phyloP scores from a whole-genome alignment of 1,139 yeast species.

The Saccharomyces hybrid region DNA sequence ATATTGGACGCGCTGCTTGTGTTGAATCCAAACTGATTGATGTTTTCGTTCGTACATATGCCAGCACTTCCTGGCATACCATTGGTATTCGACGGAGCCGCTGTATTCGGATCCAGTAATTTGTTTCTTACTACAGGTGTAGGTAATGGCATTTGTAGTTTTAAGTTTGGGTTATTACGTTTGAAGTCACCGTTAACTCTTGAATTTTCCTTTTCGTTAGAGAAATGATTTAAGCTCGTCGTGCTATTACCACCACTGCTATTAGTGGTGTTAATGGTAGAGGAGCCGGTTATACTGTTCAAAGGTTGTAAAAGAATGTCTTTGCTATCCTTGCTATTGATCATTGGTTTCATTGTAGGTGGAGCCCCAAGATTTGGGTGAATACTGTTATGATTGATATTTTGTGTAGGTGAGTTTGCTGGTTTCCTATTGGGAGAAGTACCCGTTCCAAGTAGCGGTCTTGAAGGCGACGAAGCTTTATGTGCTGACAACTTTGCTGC shows the following conservation, averaged over 20 bases:
- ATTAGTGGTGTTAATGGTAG: slow-evolving; percentile 8
- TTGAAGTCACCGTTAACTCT: slow-evolving; percentile 29
- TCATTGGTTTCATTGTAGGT: slow-evolving; percentile 25
- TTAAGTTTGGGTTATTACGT: slow-evolving; percentile 35
- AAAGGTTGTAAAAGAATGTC: slow-evolving; percentile 51
- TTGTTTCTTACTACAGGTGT: slow-evolving; percentile 32
- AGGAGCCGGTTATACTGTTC: slow-evolving; percentile 36
- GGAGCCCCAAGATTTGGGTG: slow-evolving; percentile 9
- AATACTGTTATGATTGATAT: neutral
- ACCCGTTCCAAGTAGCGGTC: slow-evolving; percentile 5
- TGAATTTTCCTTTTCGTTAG: slow-evolving; percentile 11
- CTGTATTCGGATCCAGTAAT: slow-evolving; percentile 27
- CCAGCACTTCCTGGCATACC: slow-evolving; percentile 9
- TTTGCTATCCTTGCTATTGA: slow-evolving; percentile 25
- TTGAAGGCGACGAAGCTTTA: slow-evolving; percentile 24
- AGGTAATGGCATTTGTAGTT: slow-evolving; percentile 46
- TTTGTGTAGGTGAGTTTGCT: slow-evolving; percentile 15
- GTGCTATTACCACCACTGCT: slow-evolving; percentile 1
- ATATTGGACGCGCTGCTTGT: slow-evolving; percentile 42
- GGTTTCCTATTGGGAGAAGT: slow-evolving; percentile 21
- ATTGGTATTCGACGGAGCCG: slow-evolving; percentile 3
- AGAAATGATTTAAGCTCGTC: neutral
- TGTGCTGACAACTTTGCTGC: neutral
- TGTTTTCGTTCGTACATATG: slow-evolving; percentile 31
- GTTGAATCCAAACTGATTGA: slow-evolving; percentile 61